Conservation (phyloP, 2,329 filamentous ascomycete species). For the Shiraia bambusicola region DNA sequence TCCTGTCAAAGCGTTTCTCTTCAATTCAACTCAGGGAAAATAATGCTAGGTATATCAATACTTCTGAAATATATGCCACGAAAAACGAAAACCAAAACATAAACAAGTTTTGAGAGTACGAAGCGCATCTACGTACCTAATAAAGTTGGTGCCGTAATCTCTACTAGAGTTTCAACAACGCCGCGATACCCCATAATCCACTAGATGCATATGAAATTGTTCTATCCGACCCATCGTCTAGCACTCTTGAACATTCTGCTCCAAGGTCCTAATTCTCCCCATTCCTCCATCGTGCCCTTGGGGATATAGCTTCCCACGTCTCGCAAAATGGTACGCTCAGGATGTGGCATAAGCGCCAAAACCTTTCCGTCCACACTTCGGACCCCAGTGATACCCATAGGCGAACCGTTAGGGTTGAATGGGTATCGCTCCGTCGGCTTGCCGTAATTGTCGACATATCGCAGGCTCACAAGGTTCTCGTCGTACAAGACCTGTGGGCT, state of each 20-base stretch:
- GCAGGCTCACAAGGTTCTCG: constrained; percentile 71
- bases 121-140: too few species aligned
- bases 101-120: too few species aligned
- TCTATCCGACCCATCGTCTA: constrained; percentile 79
- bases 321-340: constrained; percentile 82
- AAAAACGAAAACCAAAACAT: too few species aligned
- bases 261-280: constrained; percentile 86
- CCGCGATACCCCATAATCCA: too few species aligned
- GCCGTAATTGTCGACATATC: constrained; percentile 82
- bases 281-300: constrained; percentile 60
- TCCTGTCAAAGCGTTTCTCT: too few species aligned
- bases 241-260: constrained; percentile 83
- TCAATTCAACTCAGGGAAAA: too few species aligned
- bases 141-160: too few species aligned
- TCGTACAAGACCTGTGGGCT: constrained; percentile 58
- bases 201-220: neutral
- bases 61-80: too few species aligned
- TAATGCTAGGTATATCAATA: too few species aligned
- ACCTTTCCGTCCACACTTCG: constrained; percentile 76
- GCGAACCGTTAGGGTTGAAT: constrained; percentile 85
- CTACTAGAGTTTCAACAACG: too few species aligned
- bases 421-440: constrained; percentile 80
- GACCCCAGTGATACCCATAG: constrained; percentile 77
- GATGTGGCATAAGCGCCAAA: constrained; percentile 89
- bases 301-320: constrained; percentile 77